phyloP scores from a whole-genome alignment of 2,329 filamentous ascomycete species.

The Neonectria sp. region DNA sequence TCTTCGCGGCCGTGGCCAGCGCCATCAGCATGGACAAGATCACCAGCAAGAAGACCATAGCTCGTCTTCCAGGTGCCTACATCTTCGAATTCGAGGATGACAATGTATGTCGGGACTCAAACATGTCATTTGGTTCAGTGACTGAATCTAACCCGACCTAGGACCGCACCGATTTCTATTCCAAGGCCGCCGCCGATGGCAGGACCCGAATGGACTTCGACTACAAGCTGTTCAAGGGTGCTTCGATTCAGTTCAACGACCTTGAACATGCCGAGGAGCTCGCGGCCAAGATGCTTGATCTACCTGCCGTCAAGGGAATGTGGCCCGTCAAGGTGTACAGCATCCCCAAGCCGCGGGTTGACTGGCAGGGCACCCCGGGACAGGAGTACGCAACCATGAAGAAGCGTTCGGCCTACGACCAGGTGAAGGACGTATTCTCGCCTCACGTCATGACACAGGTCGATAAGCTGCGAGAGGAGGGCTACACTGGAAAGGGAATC shows the following conservation, averaged over 20 bases:
- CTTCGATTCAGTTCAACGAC: constrained; percentile 67
- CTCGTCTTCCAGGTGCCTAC: constrained; percentile 62
- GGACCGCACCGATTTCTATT: constrained; percentile 60
- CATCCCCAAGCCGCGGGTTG: constrained; percentile 58
- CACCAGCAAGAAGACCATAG: constrained; percentile 36
- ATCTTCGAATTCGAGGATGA: constrained; percentile 68
- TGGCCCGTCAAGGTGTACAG: constrained; percentile 64
- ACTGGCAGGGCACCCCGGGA: constrained; percentile 58
- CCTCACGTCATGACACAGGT: constrained; percentile 72
- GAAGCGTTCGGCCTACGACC: constrained; percentile 31
- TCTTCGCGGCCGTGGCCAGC: constrained; percentile 53
- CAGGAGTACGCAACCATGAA: constrained; percentile 41
- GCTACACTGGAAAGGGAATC: constrained; percentile 65
- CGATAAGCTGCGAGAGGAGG: constrained; percentile 65
- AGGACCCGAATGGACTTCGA: constrained; percentile 64
- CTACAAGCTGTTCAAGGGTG: constrained; percentile 68
- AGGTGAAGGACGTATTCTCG: constrained; percentile 57
- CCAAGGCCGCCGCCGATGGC: constrained; percentile 55
- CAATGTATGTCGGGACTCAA: constrained; percentile 54
- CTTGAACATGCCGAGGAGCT: constrained; percentile 60
- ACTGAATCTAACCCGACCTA: constrained; percentile 34
- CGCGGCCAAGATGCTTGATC: constrained; percentile 56
- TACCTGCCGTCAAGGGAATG: constrained; percentile 63
- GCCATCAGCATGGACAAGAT: constrained; percentile 47
- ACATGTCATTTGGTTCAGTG: neutral